Evolutionary conservation across 1,284 basidiomycete species (phyloP).

Genomic region (Sphaerobolus stellatus): DNA sequence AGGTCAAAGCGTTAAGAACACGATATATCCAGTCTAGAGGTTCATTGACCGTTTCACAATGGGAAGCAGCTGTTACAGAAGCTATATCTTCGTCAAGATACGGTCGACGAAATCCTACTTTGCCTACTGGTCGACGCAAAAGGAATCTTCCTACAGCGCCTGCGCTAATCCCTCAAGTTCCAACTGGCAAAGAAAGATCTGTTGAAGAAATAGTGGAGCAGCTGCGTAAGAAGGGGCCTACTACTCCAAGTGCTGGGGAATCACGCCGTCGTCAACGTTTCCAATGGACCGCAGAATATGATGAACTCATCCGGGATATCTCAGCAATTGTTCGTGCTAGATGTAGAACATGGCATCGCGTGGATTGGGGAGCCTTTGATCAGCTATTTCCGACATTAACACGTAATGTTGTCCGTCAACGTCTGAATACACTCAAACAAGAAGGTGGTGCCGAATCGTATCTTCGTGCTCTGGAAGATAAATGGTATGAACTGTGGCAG

Average conservation of each 20-base stretch:
- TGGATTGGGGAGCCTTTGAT: conserved; percentile 70
- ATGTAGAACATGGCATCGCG: conserved; percentile 55
- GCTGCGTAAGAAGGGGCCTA: conserved; percentile 23
- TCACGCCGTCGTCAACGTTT: conserved; percentile 57
- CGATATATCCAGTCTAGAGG: conserved; percentile 58
- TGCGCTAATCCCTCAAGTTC: conserved; percentile 35
- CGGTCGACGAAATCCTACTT: neutral
- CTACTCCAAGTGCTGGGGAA: conserved; percentile 27
- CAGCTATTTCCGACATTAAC: conserved; percentile 77
- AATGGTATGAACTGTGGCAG: conserved; percentile 77
- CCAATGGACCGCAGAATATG: conserved; percentile 82
- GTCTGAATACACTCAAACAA: conserved; percentile 54
- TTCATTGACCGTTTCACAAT: conserved; percentile 49
- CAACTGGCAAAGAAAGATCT: conserved; percentile 48
- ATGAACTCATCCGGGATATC: conserved; percentile 83
- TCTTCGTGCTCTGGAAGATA: conserved; percentile 74
- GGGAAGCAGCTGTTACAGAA: conserved; percentile 56
- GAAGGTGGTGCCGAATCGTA: conserved; percentile 72
- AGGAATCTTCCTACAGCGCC: conserved; percentile 21
- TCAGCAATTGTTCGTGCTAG: conserved; percentile 81
- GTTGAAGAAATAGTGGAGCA: conserved; percentile 53
- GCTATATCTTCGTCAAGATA: conserved; percentile 6
- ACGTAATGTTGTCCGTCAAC: conserved; percentile 65
- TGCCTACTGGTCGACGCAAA: conserved; percentile 1
- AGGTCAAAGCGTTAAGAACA: conserved; percentile 35